Base-by-base conservation (phyloP, 345 rosid species). In the Limnanthes douglasii region DNA sequence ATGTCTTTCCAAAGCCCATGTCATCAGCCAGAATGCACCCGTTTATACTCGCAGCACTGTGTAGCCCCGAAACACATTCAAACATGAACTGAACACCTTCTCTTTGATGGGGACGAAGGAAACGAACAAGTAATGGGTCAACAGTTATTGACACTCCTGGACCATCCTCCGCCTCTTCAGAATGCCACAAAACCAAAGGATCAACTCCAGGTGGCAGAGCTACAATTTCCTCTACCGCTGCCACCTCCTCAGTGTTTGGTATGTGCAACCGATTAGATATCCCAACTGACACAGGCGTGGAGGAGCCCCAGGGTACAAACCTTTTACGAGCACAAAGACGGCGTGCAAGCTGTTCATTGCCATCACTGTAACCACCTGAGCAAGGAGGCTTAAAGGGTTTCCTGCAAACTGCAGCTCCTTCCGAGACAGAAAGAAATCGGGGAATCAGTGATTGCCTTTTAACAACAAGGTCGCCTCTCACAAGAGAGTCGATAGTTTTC, bases 31-130 rank as follows among this genome's bases (percentile, higher is more conserved):
- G 68, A 68, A 90, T 90, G 66, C 98, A 90, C 57, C 98, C 95
- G 48, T 64, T 46, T 53, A 90, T 70, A 53, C 61, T 53, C 30
- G 64, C 56, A 11, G 65, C 53, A 31, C 54, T 68, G 27, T 42
- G 64, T 50, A 84, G 42, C 39, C 95, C 95, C 9, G 98, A 64
- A 55, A 90, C 73, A 42, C 98, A 84, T 30, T 84, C 95, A 61
- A 90, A 90, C 94, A 90, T 80, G 63, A 90, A 90, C 59, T 77
- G 98, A 50, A 90, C 95, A 36, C 98, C 98, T 59, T 90, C 98
- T 60, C 98, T 80, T 69, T 90, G 98, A 75, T 90, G 98, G 40
- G 94, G 80, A 27, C 98, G 92, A 55, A 90, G 98, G 64, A 84
- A 90, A 43, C 48, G 64, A 32, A 80, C 94, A 21, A 90, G 94